These are phyloP conservation scores for Solanum lycopersicoides DNA, from an alignment of 257 asterid species.

Conservation along the genomic window DNA sequence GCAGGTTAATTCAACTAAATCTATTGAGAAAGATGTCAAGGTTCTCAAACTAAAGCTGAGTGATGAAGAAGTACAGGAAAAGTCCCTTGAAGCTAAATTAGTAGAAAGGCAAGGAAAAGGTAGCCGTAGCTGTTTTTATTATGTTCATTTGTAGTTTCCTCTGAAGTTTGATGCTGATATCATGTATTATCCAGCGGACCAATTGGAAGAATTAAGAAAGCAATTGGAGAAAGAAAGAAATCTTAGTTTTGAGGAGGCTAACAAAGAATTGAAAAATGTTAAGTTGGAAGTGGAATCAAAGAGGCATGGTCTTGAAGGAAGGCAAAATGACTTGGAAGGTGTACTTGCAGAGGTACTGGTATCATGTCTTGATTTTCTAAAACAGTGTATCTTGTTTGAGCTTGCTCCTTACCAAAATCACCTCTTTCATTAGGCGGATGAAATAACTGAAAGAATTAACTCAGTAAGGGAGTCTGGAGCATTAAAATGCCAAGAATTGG, in stretches of 20 bases:
- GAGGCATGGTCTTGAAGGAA: slow-evolving; percentile 34
- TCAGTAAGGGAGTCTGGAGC: slow-evolving; percentile 47
- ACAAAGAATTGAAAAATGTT: slow-evolving; percentile 51
- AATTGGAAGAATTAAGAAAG: slow-evolving; percentile 40
- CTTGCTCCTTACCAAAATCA: background rate
- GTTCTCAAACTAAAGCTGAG: slow-evolving; percentile 52
- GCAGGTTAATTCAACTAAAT: slow-evolving; percentile 62
- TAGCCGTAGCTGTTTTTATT: slow-evolving; percentile 13
- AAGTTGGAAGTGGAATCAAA: slow-evolving; percentile 49
- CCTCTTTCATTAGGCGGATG: slow-evolving; percentile 37
- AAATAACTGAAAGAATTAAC: slow-evolving; percentile 24
- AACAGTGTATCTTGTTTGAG: background rate
- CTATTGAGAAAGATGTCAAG: slow-evolving; percentile 73
- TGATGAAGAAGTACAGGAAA: slow-evolving; percentile 51
- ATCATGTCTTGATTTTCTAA: background rate
- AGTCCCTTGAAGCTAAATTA: slow-evolving; percentile 64
- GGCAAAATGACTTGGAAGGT: slow-evolving; percentile 58
- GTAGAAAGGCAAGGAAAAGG: slow-evolving; percentile 65
- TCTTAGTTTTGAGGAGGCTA: slow-evolving; percentile 29
- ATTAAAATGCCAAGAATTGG: slow-evolving; percentile 40
- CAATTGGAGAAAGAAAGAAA: slow-evolving; percentile 54
- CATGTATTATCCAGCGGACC: slow-evolving; percentile 37
- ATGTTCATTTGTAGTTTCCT: background rate
- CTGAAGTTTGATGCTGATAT: background rate
- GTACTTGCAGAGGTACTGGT: slow-evolving; percentile 50